Evolutionary conservation across 2,329 filamentous ascomycete species (phyloP).

Genomic region (Scytalidium lignicola): DNA sequence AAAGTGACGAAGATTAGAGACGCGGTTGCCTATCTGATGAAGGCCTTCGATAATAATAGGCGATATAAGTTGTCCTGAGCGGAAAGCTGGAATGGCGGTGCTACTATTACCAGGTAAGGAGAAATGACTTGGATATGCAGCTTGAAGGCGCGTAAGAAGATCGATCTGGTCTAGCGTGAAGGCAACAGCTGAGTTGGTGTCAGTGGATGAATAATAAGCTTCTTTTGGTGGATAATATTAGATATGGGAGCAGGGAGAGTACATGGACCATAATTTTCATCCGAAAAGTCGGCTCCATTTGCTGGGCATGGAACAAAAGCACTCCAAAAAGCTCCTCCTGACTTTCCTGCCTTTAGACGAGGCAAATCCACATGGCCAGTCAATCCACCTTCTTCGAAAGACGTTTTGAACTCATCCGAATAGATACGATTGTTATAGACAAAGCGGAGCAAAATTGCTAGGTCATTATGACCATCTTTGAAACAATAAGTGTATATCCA

Average conservation of each 20-base stretch:
- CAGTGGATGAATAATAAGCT: too few relatives aligned
- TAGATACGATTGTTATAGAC: slow-evolving; percentile 75
- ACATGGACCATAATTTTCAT: slow-evolving; percentile 66
- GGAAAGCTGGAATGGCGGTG: slow-evolving; percentile 58
- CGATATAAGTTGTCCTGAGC: slow-evolving; percentile 62
- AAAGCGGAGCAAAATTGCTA: slow-evolving; percentile 67
- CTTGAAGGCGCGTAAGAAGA: slow-evolving; percentile 58
- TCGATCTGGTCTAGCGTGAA: slow-evolving; percentile 73
- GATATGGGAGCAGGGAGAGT: slow-evolving; percentile 13
- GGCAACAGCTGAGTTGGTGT: slow-evolving; percentile 45
- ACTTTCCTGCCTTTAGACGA: slow-evolving; percentile 63
- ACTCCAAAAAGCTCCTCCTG: slow-evolving; percentile 91
- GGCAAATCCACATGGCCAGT: slow-evolving; percentile 72
- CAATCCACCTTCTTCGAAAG: slow-evolving; percentile 68
- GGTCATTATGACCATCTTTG: slow-evolving; percentile 86
- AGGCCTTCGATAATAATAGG: slow-evolving; percentile 80
- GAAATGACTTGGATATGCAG: slow-evolving; percentile 63
- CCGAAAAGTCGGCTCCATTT: slow-evolving; percentile 67
- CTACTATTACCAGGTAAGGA: slow-evolving; percentile 56
- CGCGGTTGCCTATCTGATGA: slow-evolving; percentile 87
- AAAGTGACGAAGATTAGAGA: slow-evolving; percentile 69
- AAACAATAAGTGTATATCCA: slow-evolving; percentile 1
- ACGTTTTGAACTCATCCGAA: slow-evolving; percentile 62
- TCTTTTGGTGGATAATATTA: not conserved
- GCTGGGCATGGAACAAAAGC: slow-evolving; percentile 74